phyloP scores from a whole-genome alignment of 2,329 filamentous ascomycete genomes.

The Stromatinia cepivora region DNA sequence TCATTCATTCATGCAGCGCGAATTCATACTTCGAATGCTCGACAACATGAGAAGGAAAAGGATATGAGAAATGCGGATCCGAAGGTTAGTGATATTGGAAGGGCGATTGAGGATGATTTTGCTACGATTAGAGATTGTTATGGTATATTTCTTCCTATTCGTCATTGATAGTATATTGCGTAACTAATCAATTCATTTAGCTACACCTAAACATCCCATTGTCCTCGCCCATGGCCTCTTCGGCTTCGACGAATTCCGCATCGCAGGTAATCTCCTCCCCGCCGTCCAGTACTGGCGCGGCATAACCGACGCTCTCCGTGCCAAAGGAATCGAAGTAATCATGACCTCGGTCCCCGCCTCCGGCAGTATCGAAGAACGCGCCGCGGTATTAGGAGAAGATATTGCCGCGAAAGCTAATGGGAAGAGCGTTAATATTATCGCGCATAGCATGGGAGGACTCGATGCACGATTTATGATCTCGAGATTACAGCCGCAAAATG shows the following conservation, averaged over 20 bases:
- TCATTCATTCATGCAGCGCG: constrained; percentile 5
- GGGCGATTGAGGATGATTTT: constrained; percentile 60
- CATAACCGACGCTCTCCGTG: constrained; percentile 57
- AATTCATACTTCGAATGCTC: constrained; percentile 11
- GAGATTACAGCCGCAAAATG: constrained; percentile 48
- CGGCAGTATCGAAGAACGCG: constrained; percentile 60
- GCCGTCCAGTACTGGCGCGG: constrained; percentile 65
- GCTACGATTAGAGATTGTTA: constrained; percentile 59
- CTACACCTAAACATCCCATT: constrained; percentile 59
- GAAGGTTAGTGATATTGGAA: constrained; percentile 50
- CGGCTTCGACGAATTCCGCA: constrained; percentile 59
- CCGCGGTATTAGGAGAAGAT: constrained; percentile 55
- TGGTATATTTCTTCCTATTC: constrained; percentile 41
- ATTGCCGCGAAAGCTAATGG: constrained; percentile 51
- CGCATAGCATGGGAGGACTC: constrained; percentile 67
- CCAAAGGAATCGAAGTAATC: constrained; percentile 56
- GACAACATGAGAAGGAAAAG: constrained; percentile 15
- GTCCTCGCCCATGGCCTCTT: constrained; percentile 66
- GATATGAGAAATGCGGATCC: constrained; percentile 44
- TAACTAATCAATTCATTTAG: constrained; percentile 32
- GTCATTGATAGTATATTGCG: neutral
- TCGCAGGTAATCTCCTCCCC: constrained; percentile 52
- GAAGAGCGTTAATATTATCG: constrained; percentile 72
- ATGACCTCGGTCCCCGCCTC: constrained; percentile 62
- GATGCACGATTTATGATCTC: constrained; percentile 67